Evolutionary conservation across 2,329 filamentous ascomycete genomes (phyloP).

Genomic region (Sclerotinia subarctica): DNA sequence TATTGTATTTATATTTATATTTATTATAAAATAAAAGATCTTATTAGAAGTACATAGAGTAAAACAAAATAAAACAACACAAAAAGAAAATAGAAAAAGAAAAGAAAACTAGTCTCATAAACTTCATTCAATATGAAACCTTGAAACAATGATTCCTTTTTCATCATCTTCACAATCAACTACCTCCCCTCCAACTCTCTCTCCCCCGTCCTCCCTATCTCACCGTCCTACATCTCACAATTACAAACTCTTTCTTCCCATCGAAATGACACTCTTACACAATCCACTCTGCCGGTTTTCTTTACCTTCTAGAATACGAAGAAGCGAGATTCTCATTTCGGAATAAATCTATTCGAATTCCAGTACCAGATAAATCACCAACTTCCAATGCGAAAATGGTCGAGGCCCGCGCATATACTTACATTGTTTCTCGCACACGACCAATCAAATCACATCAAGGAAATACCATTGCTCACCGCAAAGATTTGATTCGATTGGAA

Average conservation of each 20-base stretch:
- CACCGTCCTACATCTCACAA: constrained; percentile 10
- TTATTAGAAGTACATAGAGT: no score
- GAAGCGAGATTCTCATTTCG: constrained; percentile 12
- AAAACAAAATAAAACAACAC: no score
- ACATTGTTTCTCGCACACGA: background rate
- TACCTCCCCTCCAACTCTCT: no score
- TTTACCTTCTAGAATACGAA: constrained; percentile 15
- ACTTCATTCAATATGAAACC: no score
- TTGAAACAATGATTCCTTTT: no score
- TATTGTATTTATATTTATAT: no score
- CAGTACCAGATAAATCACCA: background rate
- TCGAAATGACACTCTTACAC: constrained; percentile 10
- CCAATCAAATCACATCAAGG: background rate
- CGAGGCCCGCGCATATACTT: constrained; percentile 1
- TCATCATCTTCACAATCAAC: background rate
- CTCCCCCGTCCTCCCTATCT: background rate
- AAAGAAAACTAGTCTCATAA: no score
- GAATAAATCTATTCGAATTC: background rate
- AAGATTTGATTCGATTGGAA: background rate
- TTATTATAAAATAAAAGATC: no score
- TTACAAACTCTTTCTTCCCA: background rate
- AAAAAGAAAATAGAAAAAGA: no score
- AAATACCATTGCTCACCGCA: constrained; percentile 9
- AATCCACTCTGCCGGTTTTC: constrained; percentile 15
- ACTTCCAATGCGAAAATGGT: background rate